Conservation (phyloP, 768 basidiomycete species). For the Baorangia bicolor region DNA sequence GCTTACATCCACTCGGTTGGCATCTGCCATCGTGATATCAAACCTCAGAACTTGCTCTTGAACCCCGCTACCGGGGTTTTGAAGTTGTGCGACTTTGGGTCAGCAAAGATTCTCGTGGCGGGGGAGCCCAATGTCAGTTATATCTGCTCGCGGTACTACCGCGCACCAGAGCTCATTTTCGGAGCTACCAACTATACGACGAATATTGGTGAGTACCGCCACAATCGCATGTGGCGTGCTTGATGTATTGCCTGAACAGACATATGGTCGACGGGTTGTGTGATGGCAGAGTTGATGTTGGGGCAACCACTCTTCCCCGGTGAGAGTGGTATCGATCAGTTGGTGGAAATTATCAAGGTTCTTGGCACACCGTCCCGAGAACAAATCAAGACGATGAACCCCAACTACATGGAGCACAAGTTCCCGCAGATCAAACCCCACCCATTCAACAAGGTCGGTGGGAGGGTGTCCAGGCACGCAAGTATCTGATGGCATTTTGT, state of each 20-base stretch:
- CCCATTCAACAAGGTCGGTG: conserved; percentile 87
- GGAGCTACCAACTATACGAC: conserved; percentile 99
- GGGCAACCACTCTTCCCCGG: conserved; percentile 99
- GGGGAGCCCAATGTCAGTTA: conserved; percentile 99
- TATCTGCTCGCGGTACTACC: conserved; percentile 99
- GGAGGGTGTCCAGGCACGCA: conserved; percentile 1
- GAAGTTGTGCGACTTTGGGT: conserved; percentile 98
- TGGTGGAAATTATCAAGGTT: conserved; percentile 99
- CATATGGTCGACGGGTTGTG: conserved; percentile 99
- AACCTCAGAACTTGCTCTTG: conserved; percentile 97
- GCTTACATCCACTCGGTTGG: conserved; percentile 99
- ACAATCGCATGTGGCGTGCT: not conserved
- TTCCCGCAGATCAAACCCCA: conserved; percentile 99
- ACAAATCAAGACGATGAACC: conserved; percentile 99
- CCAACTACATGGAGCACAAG: conserved; percentile 99
- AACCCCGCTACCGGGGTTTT: conserved; percentile 96
- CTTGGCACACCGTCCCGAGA: conserved; percentile 97
- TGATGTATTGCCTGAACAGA: conserved; percentile 46
- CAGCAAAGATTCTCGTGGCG: conserved; percentile 95
- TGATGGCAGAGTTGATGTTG: conserved; percentile 99
- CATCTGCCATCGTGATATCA: conserved; percentile 99
- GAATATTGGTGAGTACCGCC: conserved; percentile 82
- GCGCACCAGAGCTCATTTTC: conserved; percentile 98
- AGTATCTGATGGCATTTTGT: conserved; percentile 16
- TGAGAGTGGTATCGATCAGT: conserved; percentile 97